Evolutionary conservation across 2,329 filamentous ascomycete genomes (phyloP).

Genomic region (Xylariaceae sp.): DNA sequence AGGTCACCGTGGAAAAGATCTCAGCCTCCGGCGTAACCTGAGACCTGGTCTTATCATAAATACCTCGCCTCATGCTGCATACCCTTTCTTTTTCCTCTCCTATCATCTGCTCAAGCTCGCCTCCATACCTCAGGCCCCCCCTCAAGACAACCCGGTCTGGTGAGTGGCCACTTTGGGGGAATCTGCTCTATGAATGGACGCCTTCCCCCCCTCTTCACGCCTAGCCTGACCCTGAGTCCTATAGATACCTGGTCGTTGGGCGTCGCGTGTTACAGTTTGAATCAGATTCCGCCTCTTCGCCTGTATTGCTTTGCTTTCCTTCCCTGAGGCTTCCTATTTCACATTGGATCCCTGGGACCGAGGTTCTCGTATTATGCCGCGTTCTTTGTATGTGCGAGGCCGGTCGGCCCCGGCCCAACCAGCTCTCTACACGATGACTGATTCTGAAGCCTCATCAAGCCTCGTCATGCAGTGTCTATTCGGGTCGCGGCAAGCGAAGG

Average conservation of each 20-base stretch:
- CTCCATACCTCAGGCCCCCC: neutral
- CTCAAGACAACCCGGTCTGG: neutral
- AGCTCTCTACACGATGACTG: constrained; percentile 16
- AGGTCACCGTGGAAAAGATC: neutral
- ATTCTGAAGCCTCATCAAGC: constrained; percentile 13
- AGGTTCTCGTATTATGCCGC: constrained; percentile 13
- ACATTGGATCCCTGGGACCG: neutral
- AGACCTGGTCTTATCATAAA: constrained; percentile 21
- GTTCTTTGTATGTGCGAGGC: constrained; percentile 7
- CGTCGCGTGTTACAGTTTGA: constrained; percentile 4
- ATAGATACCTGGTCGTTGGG: neutral
- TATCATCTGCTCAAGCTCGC: constrained; percentile 8
- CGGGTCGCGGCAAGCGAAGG: constrained; percentile 3
- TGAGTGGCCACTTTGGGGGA: constrained; percentile 7
- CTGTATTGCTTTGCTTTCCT: neutral
- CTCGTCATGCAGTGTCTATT: constrained; percentile 8
- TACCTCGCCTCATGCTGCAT: constrained; percentile 13
- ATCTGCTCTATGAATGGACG: neutral
- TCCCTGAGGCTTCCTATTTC: neutral
- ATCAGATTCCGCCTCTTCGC: neutral
- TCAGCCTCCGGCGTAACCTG: constrained; percentile 17
- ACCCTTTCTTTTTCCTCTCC: constrained; percentile 15
- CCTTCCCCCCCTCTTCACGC: neutral
- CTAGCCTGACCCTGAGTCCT: neutral
- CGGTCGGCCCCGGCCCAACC: constrained; percentile 13